Evolutionary conservation across 176 grass and related monocot genomes (phyloP).

Genomic region (Carex myosuroides): DNA sequence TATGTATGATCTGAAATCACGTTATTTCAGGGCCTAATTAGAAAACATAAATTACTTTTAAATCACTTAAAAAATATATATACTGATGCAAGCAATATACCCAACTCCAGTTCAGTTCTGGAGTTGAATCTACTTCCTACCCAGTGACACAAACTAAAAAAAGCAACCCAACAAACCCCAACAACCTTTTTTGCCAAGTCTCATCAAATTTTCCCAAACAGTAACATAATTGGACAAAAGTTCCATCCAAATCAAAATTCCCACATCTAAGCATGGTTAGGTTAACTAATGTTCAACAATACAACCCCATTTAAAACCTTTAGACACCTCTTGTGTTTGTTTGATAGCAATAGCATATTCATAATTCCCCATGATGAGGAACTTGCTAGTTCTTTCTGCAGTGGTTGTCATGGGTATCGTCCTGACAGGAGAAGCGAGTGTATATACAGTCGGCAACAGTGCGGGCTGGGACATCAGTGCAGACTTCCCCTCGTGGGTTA

Average conservation of each 20-base stretch:
- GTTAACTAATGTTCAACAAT: slow-evolving; percentile 11
- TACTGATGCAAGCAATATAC: neutral
- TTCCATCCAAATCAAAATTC: neutral
- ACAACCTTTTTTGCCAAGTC: slow-evolving; percentile 12
- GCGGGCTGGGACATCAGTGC: slow-evolving; percentile 84
- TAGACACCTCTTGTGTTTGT: neutral
- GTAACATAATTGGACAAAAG: neutral
- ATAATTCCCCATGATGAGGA: slow-evolving; percentile 42
- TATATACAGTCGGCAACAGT: slow-evolving; percentile 56
- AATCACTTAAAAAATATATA: neutral
- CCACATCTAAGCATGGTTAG: slow-evolving; percentile 11
- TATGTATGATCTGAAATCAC: neutral
- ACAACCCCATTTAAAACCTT: slow-evolving; percentile 2
- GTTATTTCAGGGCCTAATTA: neutral
- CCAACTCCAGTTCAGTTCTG: neutral
- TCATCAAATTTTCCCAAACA: neutral
- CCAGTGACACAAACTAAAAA: slow-evolving; percentile 21
- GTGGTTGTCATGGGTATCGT: slow-evolving; percentile 2
- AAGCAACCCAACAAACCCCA: slow-evolving; percentile 27
- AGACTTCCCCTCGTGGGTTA: slow-evolving; percentile 55
- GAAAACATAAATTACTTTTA: neutral
- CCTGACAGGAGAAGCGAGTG: slow-evolving; percentile 15
- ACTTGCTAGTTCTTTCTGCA: slow-evolving; percentile 17
- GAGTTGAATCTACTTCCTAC: slow-evolving; percentile 26
- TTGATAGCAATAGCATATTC: neutral